These are phyloP conservation scores for Mucor piriformis DNA, from an alignment of 371 early-diverging fungal species.

Conservation along the genomic window DNA sequence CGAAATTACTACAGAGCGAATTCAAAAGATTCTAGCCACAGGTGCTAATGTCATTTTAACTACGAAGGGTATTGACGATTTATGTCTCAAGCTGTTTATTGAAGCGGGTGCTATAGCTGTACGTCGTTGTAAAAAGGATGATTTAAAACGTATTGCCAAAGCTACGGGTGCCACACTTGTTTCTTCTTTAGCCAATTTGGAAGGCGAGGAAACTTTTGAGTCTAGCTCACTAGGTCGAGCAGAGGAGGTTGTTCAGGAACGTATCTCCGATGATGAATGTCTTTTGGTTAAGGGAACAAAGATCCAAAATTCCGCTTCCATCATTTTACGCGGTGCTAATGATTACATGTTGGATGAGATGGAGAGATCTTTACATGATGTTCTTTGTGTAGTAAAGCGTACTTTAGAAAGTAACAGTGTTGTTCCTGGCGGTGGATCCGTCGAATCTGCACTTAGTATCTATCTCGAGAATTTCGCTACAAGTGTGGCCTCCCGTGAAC, in stretches of 20 bases:
- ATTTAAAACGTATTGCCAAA: constrained; percentile 97
- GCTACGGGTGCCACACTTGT: constrained; percentile 98
- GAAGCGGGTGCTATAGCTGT: constrained; percentile 95
- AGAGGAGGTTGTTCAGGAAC: constrained; percentile 95
- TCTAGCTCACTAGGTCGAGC: constrained; percentile 91
- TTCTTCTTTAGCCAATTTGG: constrained; percentile 96
- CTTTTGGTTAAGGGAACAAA: constrained; percentile 96
- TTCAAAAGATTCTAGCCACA: constrained; percentile 94
- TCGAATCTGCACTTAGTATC: constrained; percentile 97
- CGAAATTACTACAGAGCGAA: constrained; percentile 96
- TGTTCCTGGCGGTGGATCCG: constrained; percentile 99
- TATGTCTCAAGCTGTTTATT: constrained; percentile 97
- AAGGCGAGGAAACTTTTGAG: constrained; percentile 97
- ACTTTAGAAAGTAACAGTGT: constrained; percentile 97
- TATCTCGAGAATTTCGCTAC: constrained; percentile 98
- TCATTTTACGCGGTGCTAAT: constrained; percentile 98
- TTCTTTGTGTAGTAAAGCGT: constrained; percentile 97
- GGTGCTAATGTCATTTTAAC: constrained; percentile 99
- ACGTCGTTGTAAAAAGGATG: constrained; percentile 97
- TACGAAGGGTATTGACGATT: constrained; percentile 99
- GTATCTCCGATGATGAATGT: constrained; percentile 98
- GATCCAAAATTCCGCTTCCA: constrained; percentile 87
- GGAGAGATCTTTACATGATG: constrained; percentile 99
- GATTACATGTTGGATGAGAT: constrained; percentile 99
- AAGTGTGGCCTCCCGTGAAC: constrained; percentile 85